Evolutionary conservation across 495 filamentous ascomycete species (phyloP), one percentile per base, ranked within the genome.

Genomic region (Lentithecium fluviatile): DNA sequence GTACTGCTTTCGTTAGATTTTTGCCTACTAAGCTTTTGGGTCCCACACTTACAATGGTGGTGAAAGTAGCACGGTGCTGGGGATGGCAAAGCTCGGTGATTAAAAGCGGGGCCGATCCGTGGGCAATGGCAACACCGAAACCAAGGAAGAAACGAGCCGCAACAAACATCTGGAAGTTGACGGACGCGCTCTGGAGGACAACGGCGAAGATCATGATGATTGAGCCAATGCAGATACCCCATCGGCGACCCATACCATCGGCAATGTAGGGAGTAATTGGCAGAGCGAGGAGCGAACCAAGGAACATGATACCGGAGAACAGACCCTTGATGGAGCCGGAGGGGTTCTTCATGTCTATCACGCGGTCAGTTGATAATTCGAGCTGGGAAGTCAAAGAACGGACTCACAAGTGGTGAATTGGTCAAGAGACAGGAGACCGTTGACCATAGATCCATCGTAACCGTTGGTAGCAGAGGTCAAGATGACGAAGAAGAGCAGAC

Each of bases 271-370:
- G 86, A 6, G 86, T 85, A 8, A 85, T 68, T 29, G 85, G 85
- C 48, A 88, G 83, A 24, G 84, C 84, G 40, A 74, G 75, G 61
- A 89, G 77, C 54, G 78, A 82, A 58, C 85, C 86, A 56, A 88
- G 82, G 63, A 84, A 82, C 78, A 88, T 85, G 67, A 88, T 78
- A n/a, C 83, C 82, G 51, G 78, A 82, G 10, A 90, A 79, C 38
- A 89, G 78, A 71, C 85, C 86, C 23, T 85, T 79, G 52, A 74
- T 72, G 1, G 77, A 73, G 4, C 79, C 80, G 15, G 64, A 43
- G 0, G 86, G 85, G 60, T 83, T 52, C 25, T 75, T 66, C 60
- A 76, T 76, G 59, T 73, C 58, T 53, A 26, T 1, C 21, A 6
- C 10, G 20, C 15, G 3, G 43, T 61, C n/a, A 61, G 58, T 8